Percentiles rank a stretch among this genome's conserved stretches.
phyloP scores from a whole-genome alignment of 2,329 filamentous ascomycete genomes.

The Volutella citrinella region DNA sequence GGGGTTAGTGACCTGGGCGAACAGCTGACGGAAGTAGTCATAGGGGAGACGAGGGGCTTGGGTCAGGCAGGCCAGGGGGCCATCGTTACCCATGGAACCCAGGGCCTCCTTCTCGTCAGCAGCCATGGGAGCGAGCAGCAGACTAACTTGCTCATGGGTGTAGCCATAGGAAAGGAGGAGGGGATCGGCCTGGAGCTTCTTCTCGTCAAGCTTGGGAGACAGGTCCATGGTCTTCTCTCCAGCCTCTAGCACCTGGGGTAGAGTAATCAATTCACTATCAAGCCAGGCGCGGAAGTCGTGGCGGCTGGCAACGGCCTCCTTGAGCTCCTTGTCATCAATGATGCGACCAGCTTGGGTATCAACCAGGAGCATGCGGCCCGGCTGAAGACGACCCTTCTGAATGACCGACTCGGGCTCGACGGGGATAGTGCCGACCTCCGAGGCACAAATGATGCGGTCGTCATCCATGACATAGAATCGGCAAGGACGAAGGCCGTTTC shows the following conservation, averaged over 20 bases:
- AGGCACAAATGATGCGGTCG: conserved; percentile 95
- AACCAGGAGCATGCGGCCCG: conserved; percentile 92
- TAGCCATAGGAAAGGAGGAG: conserved; percentile 86
- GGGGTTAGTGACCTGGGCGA: conserved; percentile 96
- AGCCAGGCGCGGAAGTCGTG: conserved; percentile 89
- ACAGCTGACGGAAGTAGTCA: conserved; percentile 97
- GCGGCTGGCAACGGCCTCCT: conserved; percentile 80
- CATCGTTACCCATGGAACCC: conserved; percentile 97
- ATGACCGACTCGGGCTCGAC: conserved; percentile 88
- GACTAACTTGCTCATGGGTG: conserved; percentile 89
- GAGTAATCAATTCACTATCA: conserved; percentile 76
- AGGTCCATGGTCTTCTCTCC: conserved; percentile 62
- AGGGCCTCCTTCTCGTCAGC: conserved; percentile 96
- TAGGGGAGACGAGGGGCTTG: conserved; percentile 83
- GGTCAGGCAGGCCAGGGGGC: conserved; percentile 87
- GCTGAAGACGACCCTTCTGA: conserved; percentile 90
- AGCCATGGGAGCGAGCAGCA: conserved; percentile 92
- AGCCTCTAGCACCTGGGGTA: conserved; percentile 70
- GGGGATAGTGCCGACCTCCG: conserved; percentile 89
- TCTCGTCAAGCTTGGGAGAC: conserved; percentile 62
- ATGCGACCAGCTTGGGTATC: conserved; percentile 87
- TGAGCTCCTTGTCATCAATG: conserved; percentile 90
- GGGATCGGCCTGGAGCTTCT: conserved; percentile 77
- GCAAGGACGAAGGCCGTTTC: conserved; percentile 92
- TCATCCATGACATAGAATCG: conserved; percentile 97